phyloP scores from a whole-genome alignment of 495 filamentous ascomycete species.

The Rhizodiscina lignyota region DNA sequence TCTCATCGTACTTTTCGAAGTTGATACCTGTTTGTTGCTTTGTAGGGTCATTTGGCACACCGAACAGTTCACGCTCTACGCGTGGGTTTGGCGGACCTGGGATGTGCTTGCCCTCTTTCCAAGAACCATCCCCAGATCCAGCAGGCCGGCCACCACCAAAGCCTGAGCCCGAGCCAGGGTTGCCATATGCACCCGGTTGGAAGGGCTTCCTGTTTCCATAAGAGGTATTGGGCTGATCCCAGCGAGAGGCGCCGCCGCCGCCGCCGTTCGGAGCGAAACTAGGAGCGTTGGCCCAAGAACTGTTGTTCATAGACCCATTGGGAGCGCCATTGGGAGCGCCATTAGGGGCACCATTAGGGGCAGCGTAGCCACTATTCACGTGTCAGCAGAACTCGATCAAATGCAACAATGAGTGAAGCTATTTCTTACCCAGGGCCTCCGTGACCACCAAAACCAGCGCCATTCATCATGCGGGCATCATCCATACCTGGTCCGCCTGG shows the following conservation, averaged over 20 bases:
- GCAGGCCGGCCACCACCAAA: slow-evolving; percentile 33
- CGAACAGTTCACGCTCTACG: slow-evolving; percentile 89
- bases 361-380: no score
- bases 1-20: slow-evolving; percentile 99
- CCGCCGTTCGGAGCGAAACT: no score
- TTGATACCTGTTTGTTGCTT: slow-evolving; percentile 98
- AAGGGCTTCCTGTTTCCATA: no score
- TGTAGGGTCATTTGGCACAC: slow-evolving; percentile 77
- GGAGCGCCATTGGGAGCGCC: no score
- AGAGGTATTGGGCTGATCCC: no score
- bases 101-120: slow-evolving; percentile 92
- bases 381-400: no score
- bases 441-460: slow-evolving; percentile 7
- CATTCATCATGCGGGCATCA: slow-evolving; percentile 22
- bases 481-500: no score
- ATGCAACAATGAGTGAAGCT: no score
- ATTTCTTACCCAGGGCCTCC: slow-evolving; percentile 3
- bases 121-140: slow-evolving; percentile 85
- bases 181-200: slow-evolving; percentile 54
- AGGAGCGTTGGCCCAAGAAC: no score
- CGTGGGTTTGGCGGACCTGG: slow-evolving; percentile 76
- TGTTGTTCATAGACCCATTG: no score
- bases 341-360: no score
- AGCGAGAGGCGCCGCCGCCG: no score
- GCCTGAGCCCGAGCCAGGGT: slow-evolving; percentile 35